phyloP scores from a whole-genome alignment of 1,284 basidiomycete species.

The Moniliella sp. region DNA sequence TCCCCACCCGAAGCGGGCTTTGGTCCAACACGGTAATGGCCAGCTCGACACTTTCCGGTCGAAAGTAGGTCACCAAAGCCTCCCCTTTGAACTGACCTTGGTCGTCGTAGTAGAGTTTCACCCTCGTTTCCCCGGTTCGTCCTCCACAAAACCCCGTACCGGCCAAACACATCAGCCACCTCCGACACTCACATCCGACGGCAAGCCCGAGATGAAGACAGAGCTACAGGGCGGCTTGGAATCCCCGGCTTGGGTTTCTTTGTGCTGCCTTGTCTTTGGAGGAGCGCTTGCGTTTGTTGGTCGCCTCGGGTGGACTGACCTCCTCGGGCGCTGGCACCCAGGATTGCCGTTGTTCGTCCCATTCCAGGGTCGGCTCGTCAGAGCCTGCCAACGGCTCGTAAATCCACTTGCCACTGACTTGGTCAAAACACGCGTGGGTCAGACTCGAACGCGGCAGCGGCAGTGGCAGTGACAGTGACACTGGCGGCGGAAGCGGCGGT shows the following conservation, averaged over 20 bases:
- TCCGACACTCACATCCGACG: slow-evolving; percentile 56
- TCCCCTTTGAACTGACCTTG: slow-evolving; percentile 77
- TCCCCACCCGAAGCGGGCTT: slow-evolving; percentile 58
- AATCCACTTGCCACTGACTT: neutral
- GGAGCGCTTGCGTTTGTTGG: too few relatives aligned
- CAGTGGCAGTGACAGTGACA: too few relatives aligned
- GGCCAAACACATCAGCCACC: slow-evolving; percentile 59
- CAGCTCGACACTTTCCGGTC: slow-evolving; percentile 73
- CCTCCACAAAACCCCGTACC: slow-evolving; percentile 81
- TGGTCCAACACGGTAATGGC: slow-evolving; percentile 75
- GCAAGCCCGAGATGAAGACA: slow-evolving; percentile 69
- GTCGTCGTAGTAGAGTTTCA: slow-evolving; percentile 57
- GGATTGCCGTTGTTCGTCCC: neutral
- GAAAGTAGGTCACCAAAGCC: slow-evolving; percentile 86
- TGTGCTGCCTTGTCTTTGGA: too few relatives aligned
- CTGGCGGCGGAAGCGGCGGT: too few relatives aligned
- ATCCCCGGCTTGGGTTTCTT: too few relatives aligned
- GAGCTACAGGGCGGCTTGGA: too few relatives aligned
- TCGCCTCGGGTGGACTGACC: neutral
- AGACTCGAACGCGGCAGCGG: neutral
- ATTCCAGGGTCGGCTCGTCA: neutral
- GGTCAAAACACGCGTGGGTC: neutral
- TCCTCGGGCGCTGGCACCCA: neutral
- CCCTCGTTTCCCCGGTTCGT: slow-evolving; percentile 64
- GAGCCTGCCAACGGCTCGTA: neutral